phyloP scores from a whole-genome alignment of 176 grass and related monocot genomes.

The Tillandsia leiboldiana region DNA sequence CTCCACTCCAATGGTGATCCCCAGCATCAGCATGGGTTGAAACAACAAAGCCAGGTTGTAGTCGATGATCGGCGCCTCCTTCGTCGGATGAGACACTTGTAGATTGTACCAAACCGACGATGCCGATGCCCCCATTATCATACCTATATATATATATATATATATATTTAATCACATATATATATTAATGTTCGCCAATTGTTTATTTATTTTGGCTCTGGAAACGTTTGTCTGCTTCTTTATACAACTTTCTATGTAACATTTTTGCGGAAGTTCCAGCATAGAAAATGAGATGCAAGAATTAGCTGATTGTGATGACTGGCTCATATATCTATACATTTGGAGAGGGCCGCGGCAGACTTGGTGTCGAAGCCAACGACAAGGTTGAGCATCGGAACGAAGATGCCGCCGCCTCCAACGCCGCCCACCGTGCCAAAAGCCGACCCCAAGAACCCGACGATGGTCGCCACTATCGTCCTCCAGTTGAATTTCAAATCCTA shows the following conservation, averaged over 20 bases:
- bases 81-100: conserved; percentile 76
- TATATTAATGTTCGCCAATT: too few species aligned
- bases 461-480: conserved; percentile 51
- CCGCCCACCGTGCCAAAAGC: conserved; percentile 94
- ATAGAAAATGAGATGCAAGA: neutral
- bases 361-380: conserved; percentile 96
- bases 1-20: conserved; percentile 92
- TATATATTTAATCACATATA: neutral
- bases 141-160: conserved; percentile 28
- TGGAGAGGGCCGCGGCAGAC: conserved; percentile 88
- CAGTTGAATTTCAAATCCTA: conserved; percentile 79
- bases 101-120: conserved; percentile 99
- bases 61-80: conserved; percentile 85
- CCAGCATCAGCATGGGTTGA: conserved; percentile 98
- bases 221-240: too few species aligned
- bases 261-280: neutral
- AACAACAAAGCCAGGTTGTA: conserved; percentile 90
- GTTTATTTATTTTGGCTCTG: too few species aligned
- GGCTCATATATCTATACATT: conserved; percentile 39
- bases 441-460: conserved; percentile 87
- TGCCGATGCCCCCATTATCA: conserved; percentile 95
- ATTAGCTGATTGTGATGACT: neutral
- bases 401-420: conserved; percentile 92
- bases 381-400: conserved; percentile 93
- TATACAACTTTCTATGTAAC: too few species aligned